Base-by-base conservation (phyloP, 495 filamentous ascomycete species). In the Lineolata rhizophorae region DNA sequence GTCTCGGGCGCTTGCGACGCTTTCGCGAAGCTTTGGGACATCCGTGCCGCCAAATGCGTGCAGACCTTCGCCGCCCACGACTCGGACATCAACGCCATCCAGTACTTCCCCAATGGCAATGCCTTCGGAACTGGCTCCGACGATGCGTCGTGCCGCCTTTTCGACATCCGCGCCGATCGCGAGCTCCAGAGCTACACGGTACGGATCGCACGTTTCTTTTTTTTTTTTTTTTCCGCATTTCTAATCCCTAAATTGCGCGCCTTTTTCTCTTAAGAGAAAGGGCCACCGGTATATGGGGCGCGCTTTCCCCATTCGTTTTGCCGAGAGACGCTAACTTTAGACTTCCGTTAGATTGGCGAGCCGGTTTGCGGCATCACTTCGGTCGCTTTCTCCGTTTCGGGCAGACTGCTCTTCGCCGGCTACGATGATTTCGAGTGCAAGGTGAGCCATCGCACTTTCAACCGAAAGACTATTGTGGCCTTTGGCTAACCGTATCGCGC, bases 341-440 rank as follows among this genome's bases (percentile, higher is more conserved):
- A 27, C 11, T 21, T 29, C 24, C 13, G 44, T 26, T 49, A 95
- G 85, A 93, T 81, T 42, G 85, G 93, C 45, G 83, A 92, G 50
- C 87, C 94, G 45, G 65, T 94, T 34, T 95, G 87, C 49, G 87
- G 87, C 46, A 97, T 97, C 45, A 97, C 87, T 5, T 97, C 87
- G 2, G 87, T 97, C 18, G 87, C 87, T 17, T 95, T 92, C 45
- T 97, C 87, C 5, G 90, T 97, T 11, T 97, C 87, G 31, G 87
- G 87, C 31, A 70, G 87, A 49, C 64, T 97, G 47, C 65, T 97
- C 25, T 97, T 97, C 50, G 87, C 87, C 35, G 87, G 87, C 37
- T 97, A 97, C 49, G 87, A 97, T 46, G 87, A 97, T 47, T 97
- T 94, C 48, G 87, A 97, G 57, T 97, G 87, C 78, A 97, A 97